Percentiles rank a stretch among this genome's conserved stretches.
Evolutionary conservation across 768 basidiomycete genomes (phyloP).

Genomic region (Mycena pura): DNA sequence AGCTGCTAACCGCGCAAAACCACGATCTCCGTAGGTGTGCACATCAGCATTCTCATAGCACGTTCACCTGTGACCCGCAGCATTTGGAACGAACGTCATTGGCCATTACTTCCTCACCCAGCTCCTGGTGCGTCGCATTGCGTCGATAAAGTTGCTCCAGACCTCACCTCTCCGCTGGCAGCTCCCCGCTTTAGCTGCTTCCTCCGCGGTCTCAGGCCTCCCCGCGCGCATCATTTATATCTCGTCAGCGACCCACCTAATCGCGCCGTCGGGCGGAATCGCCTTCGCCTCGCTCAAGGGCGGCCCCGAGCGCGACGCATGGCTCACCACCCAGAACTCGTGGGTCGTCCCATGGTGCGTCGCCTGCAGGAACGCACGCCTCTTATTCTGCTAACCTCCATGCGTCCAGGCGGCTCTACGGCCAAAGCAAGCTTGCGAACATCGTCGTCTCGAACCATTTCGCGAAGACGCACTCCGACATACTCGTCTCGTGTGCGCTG

Average conservation of each 20-base stretch:
- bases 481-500: conserved; percentile 16
- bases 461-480: background rate
- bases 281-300: conserved; percentile 7
- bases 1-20: conserved; percentile 32
- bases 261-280: conserved; percentile 4
- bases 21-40: conserved; percentile 29
- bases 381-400: too few species aligned
- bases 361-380: too few species aligned
- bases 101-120: conserved; percentile 33
- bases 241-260: conserved; percentile 22
- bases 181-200: conserved; percentile 16
- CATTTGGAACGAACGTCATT: conserved; percentile 48
- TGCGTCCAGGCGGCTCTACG: conserved; percentile 25
- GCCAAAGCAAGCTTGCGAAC: conserved; percentile 22
- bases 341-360: background rate
- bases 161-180: background rate
- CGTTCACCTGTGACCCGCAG: background rate
- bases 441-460: conserved; percentile 18
- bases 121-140: conserved; percentile 33
- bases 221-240: conserved; percentile 35
- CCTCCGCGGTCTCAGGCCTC: background rate
- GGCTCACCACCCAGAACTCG: background rate
- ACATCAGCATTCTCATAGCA: background rate
- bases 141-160: too few species aligned
- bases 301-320: conserved; percentile 15